Evolutionary conservation across 768 basidiomycete species (phyloP), one percentile per base, ranked within the genome.

Genomic region (Pisolithus orientalis): DNA sequence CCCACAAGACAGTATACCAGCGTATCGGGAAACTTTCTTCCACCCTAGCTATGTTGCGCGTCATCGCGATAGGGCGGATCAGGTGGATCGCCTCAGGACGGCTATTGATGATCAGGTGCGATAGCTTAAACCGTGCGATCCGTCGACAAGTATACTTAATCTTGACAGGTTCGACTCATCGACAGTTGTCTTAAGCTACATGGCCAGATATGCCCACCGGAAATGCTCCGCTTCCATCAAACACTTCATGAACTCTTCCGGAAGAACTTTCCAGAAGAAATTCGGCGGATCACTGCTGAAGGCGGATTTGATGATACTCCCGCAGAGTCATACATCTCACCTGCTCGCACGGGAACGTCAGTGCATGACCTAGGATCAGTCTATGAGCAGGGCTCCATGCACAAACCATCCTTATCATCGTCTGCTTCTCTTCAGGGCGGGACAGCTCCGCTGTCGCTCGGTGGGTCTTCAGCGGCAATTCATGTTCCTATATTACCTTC

Each of bases 161-260:
- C 31, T n/a, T 52, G 39, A 10, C 58, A 92, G 83, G 83, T 87
- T 32, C 82, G 84, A 43, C 80, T 86, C 46, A 87, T 97, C 46
- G 87, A 93, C 56, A 82, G 80, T 49, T 94, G 91, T 63, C 75
- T 97, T 49, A 82, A 80, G 59, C 76, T 97, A 5, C 94, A 98
- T 63, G 84, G 83, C 2, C 77, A 82, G 43, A 70, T 95, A 29
- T 94, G 92, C 63, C 82, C 90, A 0, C 79, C 82, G 11, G 92
- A 94, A 65, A 95, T 96, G 79, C 71, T 87, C n/a, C 80, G 84
- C 5, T 97, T 97, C 78, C 94, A 98, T 64, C 84, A 86, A 53
- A 92, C 91, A 0, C 75, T 98, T 43, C 85, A 90, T 64, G 84
- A 79, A 55, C 87, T 93, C 68, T 93, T 91, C 75, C 79, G 75